Evolutionary conservation across 129 eudicot species (phyloP).

Genomic region (Artemisia annua): DNA sequence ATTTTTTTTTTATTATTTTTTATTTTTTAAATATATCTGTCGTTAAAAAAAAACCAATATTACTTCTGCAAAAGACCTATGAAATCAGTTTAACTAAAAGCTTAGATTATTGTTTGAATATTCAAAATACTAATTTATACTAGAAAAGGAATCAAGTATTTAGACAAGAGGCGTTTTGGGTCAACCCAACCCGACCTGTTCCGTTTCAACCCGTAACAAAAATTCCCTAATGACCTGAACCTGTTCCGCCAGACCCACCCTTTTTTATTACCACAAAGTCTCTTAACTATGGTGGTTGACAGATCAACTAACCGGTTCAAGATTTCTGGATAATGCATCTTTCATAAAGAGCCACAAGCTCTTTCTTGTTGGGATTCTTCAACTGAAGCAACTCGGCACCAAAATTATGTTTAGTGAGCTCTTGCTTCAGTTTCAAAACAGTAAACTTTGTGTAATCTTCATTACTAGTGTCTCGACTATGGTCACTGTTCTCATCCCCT

Average conservation of each 20-base stretch:
- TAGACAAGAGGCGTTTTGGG: too few species aligned
- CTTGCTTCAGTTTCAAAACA: conserved; percentile 71
- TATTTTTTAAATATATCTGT: too few species aligned
- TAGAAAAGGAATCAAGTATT: too few species aligned
- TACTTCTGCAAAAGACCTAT: too few species aligned
- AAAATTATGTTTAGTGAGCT: conserved; percentile 74
- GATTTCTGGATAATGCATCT: conserved; percentile 60
- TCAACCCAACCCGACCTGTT: too few species aligned
- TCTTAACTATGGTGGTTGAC: background rate
- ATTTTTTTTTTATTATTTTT: too few species aligned
- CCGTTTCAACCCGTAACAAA: too few species aligned
- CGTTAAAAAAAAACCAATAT: too few species aligned
- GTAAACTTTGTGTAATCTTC: conserved; percentile 88
- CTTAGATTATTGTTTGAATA: too few species aligned
- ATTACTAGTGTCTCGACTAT: conserved; percentile 46
- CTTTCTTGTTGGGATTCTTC: conserved; percentile 76
- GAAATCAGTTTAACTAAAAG: too few species aligned
- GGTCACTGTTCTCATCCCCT: conserved; percentile 55
- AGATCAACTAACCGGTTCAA: conserved; percentile 32
- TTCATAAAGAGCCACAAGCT: conserved; percentile 82
- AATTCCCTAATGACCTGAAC: too few species aligned
- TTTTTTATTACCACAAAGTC: background rate
- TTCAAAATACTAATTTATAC: too few species aligned
- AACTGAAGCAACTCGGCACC: conserved; percentile 82
- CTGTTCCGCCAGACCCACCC: conserved; percentile 5